Evolutionary conservation across 1,284 basidiomycete genomes (phyloP), one percentile per base, ranked within the genome.

Genomic region (Tilletia walkeri): DNA sequence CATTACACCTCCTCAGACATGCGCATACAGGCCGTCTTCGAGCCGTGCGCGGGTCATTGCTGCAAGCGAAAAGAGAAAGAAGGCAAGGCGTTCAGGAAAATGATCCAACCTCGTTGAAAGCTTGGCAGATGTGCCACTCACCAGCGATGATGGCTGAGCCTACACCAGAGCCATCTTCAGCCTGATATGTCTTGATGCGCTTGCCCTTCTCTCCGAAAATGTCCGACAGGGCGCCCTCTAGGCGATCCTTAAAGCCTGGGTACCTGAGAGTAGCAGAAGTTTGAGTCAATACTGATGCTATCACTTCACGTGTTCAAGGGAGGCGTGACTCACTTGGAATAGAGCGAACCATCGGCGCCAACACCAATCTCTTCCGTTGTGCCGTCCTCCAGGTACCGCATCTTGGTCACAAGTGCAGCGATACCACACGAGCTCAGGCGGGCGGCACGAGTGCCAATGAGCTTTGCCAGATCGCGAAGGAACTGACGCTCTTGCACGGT

Each of bases 391-490:
- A 78, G 67, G 66, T 80, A 77, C 68, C 76, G 76, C 77, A 80
- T 82, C 76, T 82, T 82, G 70, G 73, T 76, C 54, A 77, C 78
- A 39, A 82, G 68, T 12, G 81, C 80, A 9, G 80, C 77, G 66
- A 82, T 82, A 61, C 81, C 81, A 68, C 81, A 82, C 59, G 76
- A 74, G 65, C 77, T 79, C 59, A 82, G 69, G 47, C 81, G 76
- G 34, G 81, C 81, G 65, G 79, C 77, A n/a, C 81, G 73, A 20
- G 79, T 81, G 36, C 81, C 81, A 70, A 82, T 81, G 48, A 97
- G 87, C 79, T 91, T 90, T 14, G 84, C 84, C 36, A 98, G 89
- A 4, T 92, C 90, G 67, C 75, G 73, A 76, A 82, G 80, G 72
- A 82, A 82, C 38, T 76, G 70, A 39, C 81, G 73, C 77, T 82